phyloP scores from a whole-genome alignment of 1,284 basidiomycete genomes.

The Rhodotorula sp. region DNA sequence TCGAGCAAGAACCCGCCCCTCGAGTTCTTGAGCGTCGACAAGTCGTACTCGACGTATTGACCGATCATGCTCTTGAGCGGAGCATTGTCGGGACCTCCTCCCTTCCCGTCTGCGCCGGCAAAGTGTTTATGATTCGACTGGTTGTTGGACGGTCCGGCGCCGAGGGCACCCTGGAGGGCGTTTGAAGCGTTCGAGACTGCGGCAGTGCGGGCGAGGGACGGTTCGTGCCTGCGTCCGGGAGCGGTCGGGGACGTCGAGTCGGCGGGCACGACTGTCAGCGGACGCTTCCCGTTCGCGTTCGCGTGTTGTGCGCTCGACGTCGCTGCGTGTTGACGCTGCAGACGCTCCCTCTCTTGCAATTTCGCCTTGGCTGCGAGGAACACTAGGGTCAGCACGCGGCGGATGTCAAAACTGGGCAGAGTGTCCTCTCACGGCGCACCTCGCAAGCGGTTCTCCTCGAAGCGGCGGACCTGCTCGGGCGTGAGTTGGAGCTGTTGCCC shows the following conservation, averaged over 20 bases:
- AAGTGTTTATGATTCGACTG: conserved; percentile 22
- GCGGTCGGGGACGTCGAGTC: conserved; percentile 62
- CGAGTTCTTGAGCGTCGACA: conserved; percentile 77
- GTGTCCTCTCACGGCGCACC: conserved; percentile 8
- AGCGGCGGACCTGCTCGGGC: conserved; percentile 20
- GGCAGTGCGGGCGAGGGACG: conserved; percentile 22
- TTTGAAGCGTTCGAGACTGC: conserved; percentile 35
- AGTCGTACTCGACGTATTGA: conserved; percentile 63
- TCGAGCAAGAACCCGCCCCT: conserved; percentile 89
- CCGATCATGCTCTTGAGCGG: conserved; percentile 38
- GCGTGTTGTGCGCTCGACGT: background rate
- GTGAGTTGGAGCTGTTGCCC: conserved; percentile 12
- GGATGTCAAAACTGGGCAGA: background rate
- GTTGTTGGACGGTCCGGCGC: background rate
- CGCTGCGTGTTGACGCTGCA: background rate
- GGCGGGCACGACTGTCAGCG: conserved; percentile 56
- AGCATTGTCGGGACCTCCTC: conserved; percentile 7
- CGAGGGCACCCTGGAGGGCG: conserved; percentile 25
- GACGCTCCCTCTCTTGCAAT: conserved; percentile 57
- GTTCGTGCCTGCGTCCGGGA: conserved; percentile 18
- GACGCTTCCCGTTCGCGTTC: conserved; percentile 63
- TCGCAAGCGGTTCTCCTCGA: conserved; percentile 29
- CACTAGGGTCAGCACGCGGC: background rate
- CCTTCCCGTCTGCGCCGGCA: conserved; percentile 17
- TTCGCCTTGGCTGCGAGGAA: conserved; percentile 50